These are phyloP conservation scores for Annulohypoxylon maeteangense DNA, from an alignment of 495 filamentous ascomycete genomes.

Conservation along the genomic window DNA sequence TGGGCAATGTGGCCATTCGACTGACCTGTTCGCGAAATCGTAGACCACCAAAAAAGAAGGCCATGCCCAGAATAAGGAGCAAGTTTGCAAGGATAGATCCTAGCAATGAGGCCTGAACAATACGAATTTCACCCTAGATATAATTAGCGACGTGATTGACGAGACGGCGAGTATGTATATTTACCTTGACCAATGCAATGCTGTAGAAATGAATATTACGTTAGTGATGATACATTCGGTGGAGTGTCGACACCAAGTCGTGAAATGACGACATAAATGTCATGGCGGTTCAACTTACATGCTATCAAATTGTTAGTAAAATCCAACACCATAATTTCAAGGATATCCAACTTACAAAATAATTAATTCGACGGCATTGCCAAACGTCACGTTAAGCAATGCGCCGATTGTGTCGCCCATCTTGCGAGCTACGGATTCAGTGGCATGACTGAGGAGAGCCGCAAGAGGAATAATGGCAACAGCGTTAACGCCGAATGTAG, in stretches of 20 bases:
- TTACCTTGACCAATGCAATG: constrained; percentile 73
- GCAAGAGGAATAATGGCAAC: constrained; percentile 86
- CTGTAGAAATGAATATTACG: constrained; percentile 48
- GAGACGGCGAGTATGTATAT: not conserved
- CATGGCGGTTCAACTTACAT: constrained; percentile 46
- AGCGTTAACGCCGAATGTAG: constrained; percentile 81
- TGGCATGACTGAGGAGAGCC: constrained; percentile 80
- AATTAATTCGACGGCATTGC: constrained; percentile 90
- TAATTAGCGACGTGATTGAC: constrained; percentile 46
- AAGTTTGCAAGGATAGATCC: constrained; percentile 91
- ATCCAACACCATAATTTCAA: not conserved
- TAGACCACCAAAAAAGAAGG: constrained; percentile 85
- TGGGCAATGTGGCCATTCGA: not conserved
- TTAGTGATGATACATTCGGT: constrained; percentile 27
- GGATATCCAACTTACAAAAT: constrained; percentile 68
- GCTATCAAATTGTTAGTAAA: constrained; percentile 41
- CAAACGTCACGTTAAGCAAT: constrained; percentile 87
- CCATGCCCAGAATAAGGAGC: constrained; percentile 90
- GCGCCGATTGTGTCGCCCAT: constrained; percentile 85
- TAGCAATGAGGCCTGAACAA: constrained; percentile 88
- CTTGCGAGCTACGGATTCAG: constrained; percentile 80
- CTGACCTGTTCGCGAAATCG: constrained; percentile 85
- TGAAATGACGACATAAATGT: not conserved
- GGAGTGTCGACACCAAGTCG: not conserved
- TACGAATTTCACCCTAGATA: constrained; percentile 79